phyloP scores from a whole-genome alignment of 306 rosid genomes.

The Astragalus membranaceus region DNA sequence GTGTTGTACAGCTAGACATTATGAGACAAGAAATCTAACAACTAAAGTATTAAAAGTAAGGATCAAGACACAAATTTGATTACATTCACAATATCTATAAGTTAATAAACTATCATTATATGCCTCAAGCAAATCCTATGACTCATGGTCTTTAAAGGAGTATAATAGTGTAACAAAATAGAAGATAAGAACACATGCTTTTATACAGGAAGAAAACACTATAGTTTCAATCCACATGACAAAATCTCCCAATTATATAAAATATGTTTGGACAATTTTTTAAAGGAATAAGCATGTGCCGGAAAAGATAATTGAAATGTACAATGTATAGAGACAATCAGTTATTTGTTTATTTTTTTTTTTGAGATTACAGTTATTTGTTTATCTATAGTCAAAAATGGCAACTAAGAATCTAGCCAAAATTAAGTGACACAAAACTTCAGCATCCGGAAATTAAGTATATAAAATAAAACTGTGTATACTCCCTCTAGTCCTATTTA shows the following conservation, averaged over 20 bases:
- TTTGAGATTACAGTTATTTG: slow-evolving; percentile 9
- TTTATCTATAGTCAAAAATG: slow-evolving; percentile 29
- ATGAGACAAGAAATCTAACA: background rate
- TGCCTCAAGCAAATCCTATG: background rate
- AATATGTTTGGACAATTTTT: slow-evolving; percentile 14
- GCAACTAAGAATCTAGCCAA: slow-evolving; percentile 32
- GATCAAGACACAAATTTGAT: background rate
- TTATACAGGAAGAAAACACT: background rate
- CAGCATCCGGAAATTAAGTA: background rate
- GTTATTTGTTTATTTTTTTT: slow-evolving; percentile 20
- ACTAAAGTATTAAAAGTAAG: background rate
- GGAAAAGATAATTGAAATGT: slow-evolving; percentile 25
- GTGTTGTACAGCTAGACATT: slow-evolving; percentile 7
- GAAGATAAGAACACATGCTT: background rate
- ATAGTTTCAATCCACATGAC: slow-evolving; percentile 38
- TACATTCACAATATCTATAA: background rate
- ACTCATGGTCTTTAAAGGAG: background rate
- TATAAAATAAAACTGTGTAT: background rate
- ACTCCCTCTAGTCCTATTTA: too few relatives aligned
- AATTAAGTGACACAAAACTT: slow-evolving; percentile 9
- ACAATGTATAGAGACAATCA: slow-evolving; percentile 52
- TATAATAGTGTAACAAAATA: background rate
- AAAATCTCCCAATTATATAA: slow-evolving; percentile 14
- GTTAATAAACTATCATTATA: background rate
- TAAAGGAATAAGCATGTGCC: slow-evolving; percentile 48